Conservation (phyloP, 2,329 filamentous ascomycete species). For the Madurella mycetomatis region DNA sequence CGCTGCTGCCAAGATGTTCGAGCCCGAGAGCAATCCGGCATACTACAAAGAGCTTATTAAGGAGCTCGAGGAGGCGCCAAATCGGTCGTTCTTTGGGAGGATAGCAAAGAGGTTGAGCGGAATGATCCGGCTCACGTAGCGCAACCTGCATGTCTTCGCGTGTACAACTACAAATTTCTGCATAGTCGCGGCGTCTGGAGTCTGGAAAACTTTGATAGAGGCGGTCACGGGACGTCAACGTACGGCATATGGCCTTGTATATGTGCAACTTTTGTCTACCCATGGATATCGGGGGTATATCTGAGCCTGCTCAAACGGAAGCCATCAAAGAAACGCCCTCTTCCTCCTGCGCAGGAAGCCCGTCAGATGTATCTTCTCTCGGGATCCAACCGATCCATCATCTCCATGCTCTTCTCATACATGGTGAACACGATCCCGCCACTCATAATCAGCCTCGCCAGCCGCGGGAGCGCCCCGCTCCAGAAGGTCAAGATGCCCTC, state of each 20-base stretch:
- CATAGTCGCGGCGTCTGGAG: constrained; percentile 21
- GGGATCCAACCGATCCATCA: constrained; percentile 76
- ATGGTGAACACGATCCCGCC: constrained; percentile 98
- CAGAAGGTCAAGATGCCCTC: constrained; percentile 89
- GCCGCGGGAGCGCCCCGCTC: constrained; percentile 83
- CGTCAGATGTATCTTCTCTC: constrained; percentile 72
- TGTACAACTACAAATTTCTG: constrained; percentile 15
- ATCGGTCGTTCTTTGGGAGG: constrained; percentile 49
- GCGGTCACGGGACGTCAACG: not conserved
- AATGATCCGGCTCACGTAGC: constrained; percentile 47
- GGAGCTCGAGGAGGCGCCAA: constrained; percentile 61
- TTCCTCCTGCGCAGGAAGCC: not conserved
- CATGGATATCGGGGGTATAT: constrained; percentile 6
- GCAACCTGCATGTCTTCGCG: constrained; percentile 34
- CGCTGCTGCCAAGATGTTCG: constrained; percentile 47
- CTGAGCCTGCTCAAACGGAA: not conserved
- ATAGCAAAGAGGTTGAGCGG: constrained; percentile 53
- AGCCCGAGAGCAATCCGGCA: constrained; percentile 58
- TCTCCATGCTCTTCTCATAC: constrained; percentile 95
- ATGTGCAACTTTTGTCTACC: constrained; percentile 15
- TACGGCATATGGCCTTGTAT: constrained; percentile 1
- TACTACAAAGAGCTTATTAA: constrained; percentile 58
- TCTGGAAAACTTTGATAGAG: not conserved
- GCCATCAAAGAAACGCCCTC: constrained; percentile 5
- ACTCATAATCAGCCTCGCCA: constrained; percentile 81